Conservation (phyloP, 2,329 filamentous ascomycete species). For the Pseudogymnoascus sp. region DNA sequence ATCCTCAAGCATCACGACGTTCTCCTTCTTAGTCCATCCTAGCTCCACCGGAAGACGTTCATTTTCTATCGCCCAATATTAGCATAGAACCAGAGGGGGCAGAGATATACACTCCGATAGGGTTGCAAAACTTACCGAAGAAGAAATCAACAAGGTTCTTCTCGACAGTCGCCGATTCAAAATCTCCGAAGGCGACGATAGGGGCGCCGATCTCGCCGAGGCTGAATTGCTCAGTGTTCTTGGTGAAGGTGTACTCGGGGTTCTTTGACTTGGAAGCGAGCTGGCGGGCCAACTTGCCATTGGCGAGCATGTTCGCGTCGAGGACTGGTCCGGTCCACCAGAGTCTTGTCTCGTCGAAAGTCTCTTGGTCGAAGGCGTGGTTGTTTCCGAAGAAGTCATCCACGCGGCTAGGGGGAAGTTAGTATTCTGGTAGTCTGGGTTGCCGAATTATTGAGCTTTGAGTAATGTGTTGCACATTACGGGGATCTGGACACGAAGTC, state of each 20-base stretch:
- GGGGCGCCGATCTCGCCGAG: slow-evolving; percentile 43
- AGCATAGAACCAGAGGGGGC: not conserved
- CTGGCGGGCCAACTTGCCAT: slow-evolving; percentile 38
- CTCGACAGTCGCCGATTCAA: slow-evolving; percentile 31
- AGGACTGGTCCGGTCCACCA: slow-evolving; percentile 40
- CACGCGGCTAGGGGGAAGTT: slow-evolving; percentile 31
- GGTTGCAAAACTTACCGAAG: slow-evolving; percentile 31
- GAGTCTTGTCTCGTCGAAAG: slow-evolving; percentile 37
- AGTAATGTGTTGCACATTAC: too few species aligned
- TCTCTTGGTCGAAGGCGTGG: slow-evolving; percentile 42
- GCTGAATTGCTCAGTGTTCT: slow-evolving; percentile 35
- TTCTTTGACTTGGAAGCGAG: slow-evolving; percentile 38
- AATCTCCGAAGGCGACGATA: slow-evolving; percentile 42
- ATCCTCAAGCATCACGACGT: slow-evolving; percentile 9
- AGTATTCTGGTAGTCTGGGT: not conserved
- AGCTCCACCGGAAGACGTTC: slow-evolving; percentile 34
- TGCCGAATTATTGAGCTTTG: not conserved
- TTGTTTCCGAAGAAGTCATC: slow-evolving; percentile 44
- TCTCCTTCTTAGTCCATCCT: slow-evolving; percentile 29
- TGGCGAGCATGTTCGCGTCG: slow-evolving; percentile 35
- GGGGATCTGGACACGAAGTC: too few species aligned
- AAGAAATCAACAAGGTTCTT: slow-evolving; percentile 36
- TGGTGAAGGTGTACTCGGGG: slow-evolving; percentile 39
- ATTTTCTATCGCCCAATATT: slow-evolving; percentile 28
- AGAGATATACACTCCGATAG: too few species aligned